These are phyloP conservation scores for Oehlia diaphana DNA, from an alignment of 192 early-diverging fungal species.

Conservation along the genomic window DNA sequence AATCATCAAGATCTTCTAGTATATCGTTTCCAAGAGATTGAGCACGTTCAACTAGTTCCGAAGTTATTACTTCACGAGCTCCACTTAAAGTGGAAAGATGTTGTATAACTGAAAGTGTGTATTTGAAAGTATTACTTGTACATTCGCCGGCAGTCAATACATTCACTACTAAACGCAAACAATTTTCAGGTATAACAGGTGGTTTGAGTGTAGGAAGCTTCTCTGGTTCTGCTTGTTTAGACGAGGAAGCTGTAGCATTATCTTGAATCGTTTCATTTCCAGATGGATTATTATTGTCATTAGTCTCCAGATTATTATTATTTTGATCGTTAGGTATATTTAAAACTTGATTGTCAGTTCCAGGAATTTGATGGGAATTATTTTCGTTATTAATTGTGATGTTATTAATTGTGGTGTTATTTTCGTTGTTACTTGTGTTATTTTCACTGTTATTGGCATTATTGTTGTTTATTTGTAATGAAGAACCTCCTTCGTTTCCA, in stretches of 20 bases:
- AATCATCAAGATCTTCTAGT: conserved; percentile 64
- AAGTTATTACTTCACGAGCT: conserved; percentile 71
- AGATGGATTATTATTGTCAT: conserved; percentile 24
- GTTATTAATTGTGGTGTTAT: neutral
- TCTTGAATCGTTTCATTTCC: conserved; percentile 25
- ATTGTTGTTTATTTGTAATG: neutral
- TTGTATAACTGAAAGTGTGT: conserved; percentile 86
- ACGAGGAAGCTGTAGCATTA: conserved; percentile 27
- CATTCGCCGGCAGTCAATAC: conserved; percentile 89
- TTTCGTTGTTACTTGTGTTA: neutral
- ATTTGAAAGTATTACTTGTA: conserved; percentile 93
- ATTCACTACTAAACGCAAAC: conserved; percentile 83
- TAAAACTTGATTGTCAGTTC: neutral
- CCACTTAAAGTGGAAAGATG: conserved; percentile 74
- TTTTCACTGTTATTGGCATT: neutral
- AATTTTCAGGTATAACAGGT: conserved; percentile 80
- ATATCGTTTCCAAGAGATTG: conserved; percentile 70
- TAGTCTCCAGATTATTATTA: neutral
- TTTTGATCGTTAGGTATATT: neutral
- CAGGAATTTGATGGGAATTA: neutral
- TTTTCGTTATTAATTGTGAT: neutral
- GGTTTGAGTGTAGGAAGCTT: conserved; percentile 55
- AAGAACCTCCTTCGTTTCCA: neutral
- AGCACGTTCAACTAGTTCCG: conserved; percentile 75
- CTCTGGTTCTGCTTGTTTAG: conserved; percentile 32